Evolutionary conservation across 2,329 filamentous ascomycete genomes (phyloP), one percentile per base, ranked within the genome.

Genomic region (Xylariaceae sp.): DNA sequence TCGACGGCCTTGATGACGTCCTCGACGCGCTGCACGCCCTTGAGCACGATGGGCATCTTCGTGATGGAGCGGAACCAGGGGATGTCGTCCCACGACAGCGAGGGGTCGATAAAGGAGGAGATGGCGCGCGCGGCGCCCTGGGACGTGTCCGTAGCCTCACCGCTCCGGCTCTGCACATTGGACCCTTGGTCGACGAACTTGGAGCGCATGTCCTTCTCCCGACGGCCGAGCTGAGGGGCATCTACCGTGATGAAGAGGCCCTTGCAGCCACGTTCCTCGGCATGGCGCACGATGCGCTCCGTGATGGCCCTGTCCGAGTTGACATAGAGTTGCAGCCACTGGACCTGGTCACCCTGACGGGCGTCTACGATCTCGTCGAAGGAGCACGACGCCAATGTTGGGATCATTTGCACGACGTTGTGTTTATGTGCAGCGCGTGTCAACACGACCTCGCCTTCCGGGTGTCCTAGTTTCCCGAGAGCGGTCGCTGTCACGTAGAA

Each of bases 181-280:
- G 83, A 85, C 7, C 89, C 90, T 11, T 76, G 76, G 52, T 95
- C 90, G 26, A 78, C 78, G 60, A 94, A 94, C 65, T 97, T 97
- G 50, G 76, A 78, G 27, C 92, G 85, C 92, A 97, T 97, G 62
- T 97, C 92, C 70, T 97, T 98, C 65, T 98, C 92, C 51, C 92
- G 76, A 27, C 92, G 81, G 29, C 92, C 92, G 15, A 98, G 81
- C 64, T 97, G 90, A 5, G 92, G 92, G 36, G 92, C 92, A 62
- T 98, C 92, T 38, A 98, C 92, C 2, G 92, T 98, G 68, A 98
- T 96, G 72, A 98, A 98, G 13, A 98, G 79, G 8, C 84, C 92
- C 66, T 87, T 92, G 73, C 92, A 97, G 18, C 92, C 92, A 40
- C 92, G 83, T 57, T 71, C 71, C 68, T 98, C 92, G 44, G 92